A percentile compares a stretch with the other conserved stretches of the same genome.
phyloP scores from a whole-genome alignment of 75 land plant species.

The Sequoiadendron giganteum region DNA sequence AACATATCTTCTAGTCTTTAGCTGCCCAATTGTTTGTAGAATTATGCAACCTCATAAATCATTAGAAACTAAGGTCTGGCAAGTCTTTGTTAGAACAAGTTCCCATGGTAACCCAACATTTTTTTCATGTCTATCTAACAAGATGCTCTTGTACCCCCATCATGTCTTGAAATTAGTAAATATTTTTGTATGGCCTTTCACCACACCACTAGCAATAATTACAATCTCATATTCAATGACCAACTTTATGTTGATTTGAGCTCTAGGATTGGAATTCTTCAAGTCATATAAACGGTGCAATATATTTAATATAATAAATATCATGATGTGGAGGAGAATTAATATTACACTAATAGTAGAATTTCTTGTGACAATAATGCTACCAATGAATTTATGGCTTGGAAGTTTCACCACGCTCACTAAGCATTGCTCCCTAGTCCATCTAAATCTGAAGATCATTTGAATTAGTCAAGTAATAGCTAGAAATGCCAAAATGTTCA shows the following conservation, averaged over 20 bases:
- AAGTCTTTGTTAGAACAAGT: slow-evolving; percentile 96
- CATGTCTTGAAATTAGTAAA: slow-evolving; percentile 96
- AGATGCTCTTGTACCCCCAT: slow-evolving; percentile 99
- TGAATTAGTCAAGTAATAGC: slow-evolving; percentile 94
- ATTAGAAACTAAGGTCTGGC: slow-evolving; percentile 94
- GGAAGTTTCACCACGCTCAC: slow-evolving; percentile 99
- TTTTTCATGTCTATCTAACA: slow-evolving; percentile 98
- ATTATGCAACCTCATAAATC: slow-evolving; percentile 91
- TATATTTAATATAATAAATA: slow-evolving; percentile 97
- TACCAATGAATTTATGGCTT: slow-evolving; percentile 97
- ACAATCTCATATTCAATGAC: slow-evolving; percentile 98
- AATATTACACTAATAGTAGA: slow-evolving; percentile 97
- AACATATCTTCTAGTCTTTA: slow-evolving; percentile 94
- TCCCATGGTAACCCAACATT: slow-evolving; percentile 99
- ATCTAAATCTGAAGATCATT: slow-evolving; percentile 98
- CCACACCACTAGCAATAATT: slow-evolving; percentile 96
- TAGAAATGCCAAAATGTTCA: slow-evolving; percentile 97
- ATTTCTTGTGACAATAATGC: slow-evolving; percentile 91
- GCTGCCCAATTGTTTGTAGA: slow-evolving; percentile 96
- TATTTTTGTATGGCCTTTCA: slow-evolving; percentile 99
- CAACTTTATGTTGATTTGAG: slow-evolving; percentile 93
- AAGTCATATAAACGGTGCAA: slow-evolving; percentile 96
- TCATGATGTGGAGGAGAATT: slow-evolving; percentile 99
- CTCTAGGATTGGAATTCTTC: slow-evolving; percentile 95
- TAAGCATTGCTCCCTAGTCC: slow-evolving; percentile 99